Percentiles rank a stretch among this genome's conserved stretches.
These are phyloP conservation scores for Trichophyton simii DNA, from an alignment of 2,329 filamentous ascomycete genomes.

Conservation along the genomic window DNA sequence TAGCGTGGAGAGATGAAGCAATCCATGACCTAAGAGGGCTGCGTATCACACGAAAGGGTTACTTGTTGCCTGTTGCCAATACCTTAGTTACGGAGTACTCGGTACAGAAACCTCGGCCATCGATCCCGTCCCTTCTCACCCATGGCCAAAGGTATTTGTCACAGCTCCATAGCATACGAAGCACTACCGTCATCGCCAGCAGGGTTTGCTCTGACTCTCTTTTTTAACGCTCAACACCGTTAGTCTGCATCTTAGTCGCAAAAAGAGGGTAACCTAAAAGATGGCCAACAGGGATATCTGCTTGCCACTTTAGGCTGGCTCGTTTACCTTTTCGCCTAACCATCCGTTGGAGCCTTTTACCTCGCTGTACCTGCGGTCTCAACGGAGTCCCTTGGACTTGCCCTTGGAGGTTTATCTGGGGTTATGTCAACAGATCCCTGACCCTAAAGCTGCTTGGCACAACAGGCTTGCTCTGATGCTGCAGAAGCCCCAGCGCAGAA, in stretches of 20 bases:
- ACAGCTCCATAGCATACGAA: constrained; percentile 2
- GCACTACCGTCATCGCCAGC: background rate
- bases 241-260: background rate
- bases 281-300: constrained; percentile 2
- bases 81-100: background rate
- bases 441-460: background rate
- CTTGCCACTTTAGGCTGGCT: constrained; percentile 1
- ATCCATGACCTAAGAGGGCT: background rate
- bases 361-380: background rate
- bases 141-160: background rate
- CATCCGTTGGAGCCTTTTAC: background rate
- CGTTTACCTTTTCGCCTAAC: constrained; percentile 1
- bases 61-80: background rate
- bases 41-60: background rate
- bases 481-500: background rate
- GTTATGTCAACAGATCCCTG: constrained; percentile 1
- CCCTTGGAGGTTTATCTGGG: background rate
- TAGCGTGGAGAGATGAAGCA: background rate
- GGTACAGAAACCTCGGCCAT: background rate
- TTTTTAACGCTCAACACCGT: constrained; percentile 3
- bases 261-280: constrained; percentile 1
- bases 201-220: constrained; percentile 3
- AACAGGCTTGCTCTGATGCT: constrained; percentile 1
- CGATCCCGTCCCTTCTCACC: background rate
- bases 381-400: background rate